Evolutionary conservation across 495 filamentous ascomycete genomes (phyloP), one percentile per base, ranked within the genome.

Genomic region (Penicillium goetzii): DNA sequence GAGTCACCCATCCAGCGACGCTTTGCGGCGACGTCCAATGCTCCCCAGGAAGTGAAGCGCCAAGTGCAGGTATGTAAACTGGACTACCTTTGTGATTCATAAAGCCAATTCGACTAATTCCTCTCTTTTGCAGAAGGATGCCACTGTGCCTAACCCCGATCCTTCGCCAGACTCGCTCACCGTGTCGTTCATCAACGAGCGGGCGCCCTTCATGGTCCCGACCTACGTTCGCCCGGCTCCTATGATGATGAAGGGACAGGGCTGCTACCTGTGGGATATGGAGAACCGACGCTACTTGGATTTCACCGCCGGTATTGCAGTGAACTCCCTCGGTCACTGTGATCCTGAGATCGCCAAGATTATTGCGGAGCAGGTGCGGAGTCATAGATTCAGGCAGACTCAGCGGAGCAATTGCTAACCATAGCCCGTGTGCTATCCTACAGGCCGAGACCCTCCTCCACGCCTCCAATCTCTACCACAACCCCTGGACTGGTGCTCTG

Each of bases 281-380:
- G 92, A 97, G 78, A 90, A 94, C 72, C 81, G 91, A 53, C 86
- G 86, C 65, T 99, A 97, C 72, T 82, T 99, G 28, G 95, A 99
- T 78, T 89, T 98, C 62, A 98, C 93, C 0, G 90, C 93, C 9
- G 95, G 95, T 33, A 99, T 99, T 71, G 96, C 96, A 3, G 95
- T 99, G 61, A 97, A 92, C 78, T 87, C 90, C 21, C 84, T 99
- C 25, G 95, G 95, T 21, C 95, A 99, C 72, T 90, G 88, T 69
- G 89, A 98, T 63, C 83, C 87, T 7, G 87, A 87, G 68, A 82
- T 94, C 60, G 71, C 86, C 14, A 77, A 86, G 62, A 80, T 97
- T 26, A 78, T 92, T 55, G 80, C 86, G 11, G 83, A 95, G 61
- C 95, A 98, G 84, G 91, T 89, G 71, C 56, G 63, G 21, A 52